These are phyloP conservation scores for Giardia muris DNA, from an alignment of 208 protist genomes.

Conservation along the genomic window DNA sequence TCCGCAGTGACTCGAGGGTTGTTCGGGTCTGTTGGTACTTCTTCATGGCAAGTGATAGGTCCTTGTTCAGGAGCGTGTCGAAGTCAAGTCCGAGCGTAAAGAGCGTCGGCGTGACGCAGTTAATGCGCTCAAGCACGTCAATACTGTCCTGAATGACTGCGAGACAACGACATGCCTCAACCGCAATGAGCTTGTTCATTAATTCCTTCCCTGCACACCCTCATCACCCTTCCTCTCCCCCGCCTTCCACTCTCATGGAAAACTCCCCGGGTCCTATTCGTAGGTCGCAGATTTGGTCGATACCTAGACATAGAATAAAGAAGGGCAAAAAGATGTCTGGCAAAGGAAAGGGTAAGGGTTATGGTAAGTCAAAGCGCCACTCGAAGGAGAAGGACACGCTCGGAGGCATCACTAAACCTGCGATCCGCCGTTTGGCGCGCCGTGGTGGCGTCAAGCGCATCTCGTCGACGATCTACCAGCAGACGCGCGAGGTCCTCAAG, in stretches of 20 bases:
- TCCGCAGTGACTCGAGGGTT: background rate
- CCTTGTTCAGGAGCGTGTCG: background rate
- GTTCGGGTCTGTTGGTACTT: background rate
- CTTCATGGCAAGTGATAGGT: background rate
- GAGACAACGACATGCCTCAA: background rate
- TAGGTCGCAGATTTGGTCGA: background rate
- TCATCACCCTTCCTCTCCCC: too few species aligned
- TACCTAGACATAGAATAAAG: background rate
- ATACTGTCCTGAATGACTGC: background rate
- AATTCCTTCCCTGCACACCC: too few species aligned
- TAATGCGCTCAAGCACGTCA: background rate
- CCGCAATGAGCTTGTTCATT: slow-evolving; percentile 4
- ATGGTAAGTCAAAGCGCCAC: slow-evolving; percentile 9
- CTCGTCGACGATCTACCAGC: slow-evolving; percentile 67
- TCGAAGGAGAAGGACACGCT: slow-evolving; percentile 26
- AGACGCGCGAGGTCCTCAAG: slow-evolving; percentile 66
- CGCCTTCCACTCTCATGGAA: too few species aligned
- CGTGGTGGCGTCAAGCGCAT: slow-evolving; percentile 70
- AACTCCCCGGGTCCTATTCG: too few species aligned
- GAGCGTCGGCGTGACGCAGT: background rate
- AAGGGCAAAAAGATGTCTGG: background rate
- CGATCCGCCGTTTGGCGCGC: slow-evolving; percentile 67
- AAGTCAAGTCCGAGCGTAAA: background rate
- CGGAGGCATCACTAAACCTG: background rate
- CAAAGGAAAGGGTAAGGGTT: slow-evolving; percentile 29